These are phyloP conservation scores for Apiospora phragmitis DNA, from an alignment of 2,329 filamentous ascomycete species.

Conservation along the genomic window DNA sequence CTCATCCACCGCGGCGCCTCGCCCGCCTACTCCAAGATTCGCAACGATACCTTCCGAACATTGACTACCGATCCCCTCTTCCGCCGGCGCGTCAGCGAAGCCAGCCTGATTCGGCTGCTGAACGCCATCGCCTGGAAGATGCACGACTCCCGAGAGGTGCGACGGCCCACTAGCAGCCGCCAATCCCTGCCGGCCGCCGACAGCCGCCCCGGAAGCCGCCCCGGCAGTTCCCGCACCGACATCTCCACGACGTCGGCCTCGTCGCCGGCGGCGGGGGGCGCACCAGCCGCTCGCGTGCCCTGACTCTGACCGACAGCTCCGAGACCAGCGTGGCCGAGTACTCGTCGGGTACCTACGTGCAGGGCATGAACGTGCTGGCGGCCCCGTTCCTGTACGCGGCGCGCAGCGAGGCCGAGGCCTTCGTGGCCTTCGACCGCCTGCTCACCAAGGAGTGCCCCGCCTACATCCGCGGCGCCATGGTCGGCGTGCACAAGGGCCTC, in stretches of 20 bases:
- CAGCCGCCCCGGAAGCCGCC: conserved; percentile 36
- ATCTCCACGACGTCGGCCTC: conserved; percentile 41
- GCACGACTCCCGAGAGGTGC: conserved; percentile 70
- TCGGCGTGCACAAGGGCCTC: conserved; percentile 90
- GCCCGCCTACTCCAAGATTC: conserved; percentile 94
- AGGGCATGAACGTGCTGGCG: conserved; percentile 98
- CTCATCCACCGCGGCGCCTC: conserved; percentile 93
- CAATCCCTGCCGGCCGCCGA: conserved; percentile 30
- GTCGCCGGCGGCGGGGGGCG: conserved; percentile 41
- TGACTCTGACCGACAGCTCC: conserved; percentile 64
- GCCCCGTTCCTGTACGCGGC: conserved; percentile 95
- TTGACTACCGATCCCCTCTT: conserved; percentile 97
- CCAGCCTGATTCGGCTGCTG: conserved; percentile 87
- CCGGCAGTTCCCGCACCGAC: conserved; percentile 30
- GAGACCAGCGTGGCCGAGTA: conserved; percentile 58
- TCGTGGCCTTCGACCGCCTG: conserved; percentile 84
- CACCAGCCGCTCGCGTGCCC: conserved; percentile 53
- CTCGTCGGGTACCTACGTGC: conserved; percentile 80
- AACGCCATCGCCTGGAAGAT: conserved; percentile 95
- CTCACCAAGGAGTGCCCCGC: conserved; percentile 87
- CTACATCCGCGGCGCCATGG: conserved; percentile 95
- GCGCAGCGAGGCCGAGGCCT: conserved; percentile 91
- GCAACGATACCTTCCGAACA: conserved; percentile 97
- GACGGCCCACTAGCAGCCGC: conserved; percentile 31
- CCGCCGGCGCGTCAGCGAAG: conserved; percentile 91